A percentile compares a stretch with the other conserved stretches of the same genome.
Conservation (phyloP, 257 asterid genomes). For the Rubia yunnanensis region DNA sequence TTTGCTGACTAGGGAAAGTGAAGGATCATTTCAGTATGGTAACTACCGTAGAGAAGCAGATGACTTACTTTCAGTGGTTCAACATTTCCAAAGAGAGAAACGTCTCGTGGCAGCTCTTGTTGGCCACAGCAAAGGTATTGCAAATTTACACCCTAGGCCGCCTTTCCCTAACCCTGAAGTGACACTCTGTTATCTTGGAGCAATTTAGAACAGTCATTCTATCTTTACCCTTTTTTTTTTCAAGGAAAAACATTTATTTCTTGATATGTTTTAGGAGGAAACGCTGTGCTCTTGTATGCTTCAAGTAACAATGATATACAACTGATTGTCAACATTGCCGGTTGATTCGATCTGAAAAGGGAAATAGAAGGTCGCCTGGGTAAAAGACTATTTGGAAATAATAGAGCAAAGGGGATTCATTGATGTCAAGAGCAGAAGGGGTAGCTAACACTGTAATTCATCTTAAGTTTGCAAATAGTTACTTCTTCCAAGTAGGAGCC, state of each 20-base stretch:
- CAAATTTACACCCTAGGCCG: neutral
- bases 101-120: slow-evolving; percentile 48
- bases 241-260: neutral
- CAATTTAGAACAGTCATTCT: neutral
- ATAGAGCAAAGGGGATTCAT: slow-evolving; percentile 53
- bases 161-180: neutral
- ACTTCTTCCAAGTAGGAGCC: neutral
- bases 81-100: slow-evolving; percentile 44
- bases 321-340: slow-evolving; percentile 63
- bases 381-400: slow-evolving; percentile 41
- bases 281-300: slow-evolving; percentile 77
- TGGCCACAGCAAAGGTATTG: slow-evolving; percentile 88
- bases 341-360: slow-evolving; percentile 60
- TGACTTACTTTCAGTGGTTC: slow-evolving; percentile 62
- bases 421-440: slow-evolving; percentile 64
- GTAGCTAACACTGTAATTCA: slow-evolving; percentile 21
- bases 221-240: neutral
- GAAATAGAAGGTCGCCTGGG: slow-evolving; percentile 94
- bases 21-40: slow-evolving; percentile 82
- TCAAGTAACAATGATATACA: slow-evolving; percentile 44
- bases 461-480: neutral
- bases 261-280: slow-evolving; percentile 64
- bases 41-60: slow-evolving; percentile 77
- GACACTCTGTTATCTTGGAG: neutral
- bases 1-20: slow-evolving; percentile 62